Conservation (phyloP, 306 rosid genomes). For the Lagenaria siceraria region DNA sequence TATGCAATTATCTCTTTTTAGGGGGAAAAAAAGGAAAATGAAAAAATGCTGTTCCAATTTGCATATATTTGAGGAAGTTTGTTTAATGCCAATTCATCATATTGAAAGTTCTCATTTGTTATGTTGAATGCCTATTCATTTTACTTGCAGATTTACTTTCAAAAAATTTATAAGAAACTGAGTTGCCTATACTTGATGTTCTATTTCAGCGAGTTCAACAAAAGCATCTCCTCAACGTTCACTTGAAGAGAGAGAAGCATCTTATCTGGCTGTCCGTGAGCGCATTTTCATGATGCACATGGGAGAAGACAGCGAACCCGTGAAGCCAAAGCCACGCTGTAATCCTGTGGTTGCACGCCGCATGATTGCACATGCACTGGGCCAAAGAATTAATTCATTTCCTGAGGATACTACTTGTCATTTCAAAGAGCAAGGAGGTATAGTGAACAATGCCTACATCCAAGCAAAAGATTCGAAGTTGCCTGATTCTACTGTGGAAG, state of each 20-base stretch:
- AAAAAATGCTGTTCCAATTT: neutral
- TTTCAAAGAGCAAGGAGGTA: slow-evolving; percentile 19
- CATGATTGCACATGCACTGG: slow-evolving; percentile 96
- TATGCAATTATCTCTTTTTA: neutral
- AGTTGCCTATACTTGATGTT: slow-evolving; percentile 7
- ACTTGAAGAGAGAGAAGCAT: slow-evolving; percentile 73
- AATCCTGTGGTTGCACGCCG: slow-evolving; percentile 86
- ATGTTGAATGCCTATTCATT: neutral
- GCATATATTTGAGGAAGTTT: neutral
- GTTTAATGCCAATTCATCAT: neutral
- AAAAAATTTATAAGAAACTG: neutral
- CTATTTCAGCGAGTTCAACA: slow-evolving; percentile 28
- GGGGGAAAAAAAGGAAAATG: no score
- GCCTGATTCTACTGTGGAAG: slow-evolving; percentile 12
- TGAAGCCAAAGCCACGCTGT: slow-evolving; percentile 54
- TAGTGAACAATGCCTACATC: slow-evolving; percentile 15
- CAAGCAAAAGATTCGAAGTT: slow-evolving; percentile 21
- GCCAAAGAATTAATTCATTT: slow-evolving; percentile 50
- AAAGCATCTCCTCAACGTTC: slow-evolving; percentile 38
- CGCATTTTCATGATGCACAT: slow-evolving; percentile 57
- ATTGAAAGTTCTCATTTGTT: neutral
- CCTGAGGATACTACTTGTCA: slow-evolving; percentile 24
- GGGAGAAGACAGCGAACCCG: slow-evolving; percentile 40
- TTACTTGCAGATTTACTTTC: slow-evolving; percentile 1
- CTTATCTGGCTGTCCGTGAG: slow-evolving; percentile 81